Conservation (phyloP, 805 yeast genomes). For the Metschnikowia continentalis region DNA sequence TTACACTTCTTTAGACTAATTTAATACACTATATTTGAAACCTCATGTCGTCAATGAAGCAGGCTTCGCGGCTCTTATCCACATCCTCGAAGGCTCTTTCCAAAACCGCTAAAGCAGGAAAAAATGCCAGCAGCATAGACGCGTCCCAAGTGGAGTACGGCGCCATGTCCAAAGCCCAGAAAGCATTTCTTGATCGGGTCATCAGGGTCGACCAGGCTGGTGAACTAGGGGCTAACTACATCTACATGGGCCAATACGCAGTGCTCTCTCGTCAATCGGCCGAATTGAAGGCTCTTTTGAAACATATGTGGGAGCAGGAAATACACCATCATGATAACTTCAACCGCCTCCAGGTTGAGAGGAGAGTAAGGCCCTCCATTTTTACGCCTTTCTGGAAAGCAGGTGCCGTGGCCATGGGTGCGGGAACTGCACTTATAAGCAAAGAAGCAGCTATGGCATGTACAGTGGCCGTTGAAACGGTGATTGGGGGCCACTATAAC, state of each 20-base stretch:
- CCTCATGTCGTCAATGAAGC: neutral
- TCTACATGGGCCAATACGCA: slow-evolving; percentile 84
- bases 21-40: neutral
- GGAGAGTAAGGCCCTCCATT: slow-evolving; percentile 86
- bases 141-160: slow-evolving; percentile 28
- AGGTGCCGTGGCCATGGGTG: slow-evolving; percentile 86
- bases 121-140: neutral
- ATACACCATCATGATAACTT: slow-evolving; percentile 85
- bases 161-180: slow-evolving; percentile 49
- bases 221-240: slow-evolving; percentile 91
- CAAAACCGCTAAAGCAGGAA: slow-evolving; percentile 4
- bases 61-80: neutral
- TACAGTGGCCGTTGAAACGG: slow-evolving; percentile 97
- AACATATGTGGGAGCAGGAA: slow-evolving; percentile 99
- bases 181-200: slow-evolving; percentile 65
- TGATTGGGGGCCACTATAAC: slow-evolving; percentile 94
- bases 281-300: slow-evolving; percentile 69
- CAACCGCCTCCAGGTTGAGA: slow-evolving; percentile 65
- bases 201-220: slow-evolving; percentile 98
- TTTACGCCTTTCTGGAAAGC: slow-evolving; percentile 90
- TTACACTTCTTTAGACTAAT: no score
- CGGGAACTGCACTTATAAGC: slow-evolving; percentile 78
- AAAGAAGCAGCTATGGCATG: slow-evolving; percentile 99
- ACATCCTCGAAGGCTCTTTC: slow-evolving; percentile 5
- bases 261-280: slow-evolving; percentile 71